Evolutionary conservation across 441 rosid species (phyloP).

Genomic region (Euphorbia schlechtendalii): DNA sequence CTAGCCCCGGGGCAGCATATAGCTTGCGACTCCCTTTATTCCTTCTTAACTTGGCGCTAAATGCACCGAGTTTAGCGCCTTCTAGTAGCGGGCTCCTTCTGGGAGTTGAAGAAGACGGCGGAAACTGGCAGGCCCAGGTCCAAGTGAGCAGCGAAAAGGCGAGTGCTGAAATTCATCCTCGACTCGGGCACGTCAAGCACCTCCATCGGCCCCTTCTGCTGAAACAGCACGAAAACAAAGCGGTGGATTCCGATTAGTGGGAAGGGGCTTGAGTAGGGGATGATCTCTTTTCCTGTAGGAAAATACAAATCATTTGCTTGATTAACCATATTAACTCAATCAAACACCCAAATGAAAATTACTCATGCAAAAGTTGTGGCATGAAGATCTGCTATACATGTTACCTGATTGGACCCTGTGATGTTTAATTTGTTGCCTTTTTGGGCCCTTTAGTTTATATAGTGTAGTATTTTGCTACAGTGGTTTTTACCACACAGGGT

Average conservation of each 20-base stretch:
- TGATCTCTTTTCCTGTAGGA: slow-evolving; percentile 55
- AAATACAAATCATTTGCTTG: not conserved
- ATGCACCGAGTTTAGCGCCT: slow-evolving; percentile 33
- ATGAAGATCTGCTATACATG: no score
- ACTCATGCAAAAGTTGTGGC: no score
- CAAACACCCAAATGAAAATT: no score
- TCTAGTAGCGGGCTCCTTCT: slow-evolving; percentile 62
- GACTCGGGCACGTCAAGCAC: slow-evolving; percentile 43
- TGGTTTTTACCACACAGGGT: no score
- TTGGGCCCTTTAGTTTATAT: no score
- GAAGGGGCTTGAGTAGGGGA: slow-evolving; percentile 54
- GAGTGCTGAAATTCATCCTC: slow-evolving; percentile 65
- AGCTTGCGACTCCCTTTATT: not conserved
- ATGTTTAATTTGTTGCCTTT: no score
- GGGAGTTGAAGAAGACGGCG: slow-evolving; percentile 73
- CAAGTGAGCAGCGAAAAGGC: slow-evolving; percentile 47
- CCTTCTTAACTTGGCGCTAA: not conserved
- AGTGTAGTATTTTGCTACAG: no score
- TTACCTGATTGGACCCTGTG: no score
- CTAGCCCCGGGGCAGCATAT: no score
- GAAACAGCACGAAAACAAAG: slow-evolving; percentile 62
- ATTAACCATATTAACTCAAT: not conserved
- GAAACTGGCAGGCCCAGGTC: slow-evolving; percentile 73
- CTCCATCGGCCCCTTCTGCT: slow-evolving; percentile 53
- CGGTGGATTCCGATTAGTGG: slow-evolving; percentile 90